Base-by-base conservation (phyloP, 169 alveolate species). In the Plasmodium reichenowi region DNA sequence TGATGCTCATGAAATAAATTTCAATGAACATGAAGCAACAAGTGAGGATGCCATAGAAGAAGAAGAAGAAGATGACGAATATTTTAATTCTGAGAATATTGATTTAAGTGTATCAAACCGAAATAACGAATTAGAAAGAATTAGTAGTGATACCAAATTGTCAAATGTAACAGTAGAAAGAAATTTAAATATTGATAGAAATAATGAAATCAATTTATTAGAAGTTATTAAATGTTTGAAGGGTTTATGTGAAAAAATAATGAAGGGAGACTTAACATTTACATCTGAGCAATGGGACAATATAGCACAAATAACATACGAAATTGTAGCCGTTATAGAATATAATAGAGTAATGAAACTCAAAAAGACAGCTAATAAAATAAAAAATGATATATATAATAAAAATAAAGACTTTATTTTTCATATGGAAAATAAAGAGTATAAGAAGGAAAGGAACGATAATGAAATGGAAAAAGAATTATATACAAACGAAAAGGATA, bases 251-350 rank as follows among this genome's bases (percentile, higher is more conserved):
- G 88, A 64, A 10, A 67, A 70, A 26, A 76, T 76, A 47, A 63
- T 66, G 15, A 76, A 64, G n/a, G 88, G 88, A 20, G 66, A 76
- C 52, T 29, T 76, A 47, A 75, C 32, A 2, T 76, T 76, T 67
- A 47, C 88, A 15, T 70, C 48, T 13, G 88, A 76, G 12, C 88
- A 76, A 43, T 76, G 88, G 88, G 88, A 66, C 10, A 76, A 66
- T 56, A 66, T 76, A 48, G 88, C 88, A n/a, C 75, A 76, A 43
- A 76, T 76, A 3, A 64, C 88, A 0, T 76, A 76, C 43, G 88
- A 76, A 22, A 76, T 76, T 12, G 59, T 76, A 6, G 68, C 76
- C 7, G 70, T 76, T 24, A 67, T 76, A 26, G 88, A 76, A 64
- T 76, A 64, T 47, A 76, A 76, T 48, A 26, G 75, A 24, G 70